phyloP scores from a whole-genome alignment of 208 protist genomes.

The Angomonas ambiguus region DNA sequence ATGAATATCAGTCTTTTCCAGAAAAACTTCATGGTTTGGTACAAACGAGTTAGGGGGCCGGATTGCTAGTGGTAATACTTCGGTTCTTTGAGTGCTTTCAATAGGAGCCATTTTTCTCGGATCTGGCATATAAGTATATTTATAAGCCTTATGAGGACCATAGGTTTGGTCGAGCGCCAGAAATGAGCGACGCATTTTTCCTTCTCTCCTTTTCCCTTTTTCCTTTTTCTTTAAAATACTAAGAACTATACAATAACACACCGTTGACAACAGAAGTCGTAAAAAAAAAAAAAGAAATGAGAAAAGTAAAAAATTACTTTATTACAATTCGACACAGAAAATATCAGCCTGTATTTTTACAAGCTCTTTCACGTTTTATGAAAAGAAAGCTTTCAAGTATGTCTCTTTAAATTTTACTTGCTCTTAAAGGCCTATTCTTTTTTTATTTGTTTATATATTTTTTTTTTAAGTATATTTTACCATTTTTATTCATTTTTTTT shows the following conservation, averaged over 20 bases:
- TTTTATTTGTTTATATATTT: slow-evolving; percentile 13
- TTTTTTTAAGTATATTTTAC: background rate
- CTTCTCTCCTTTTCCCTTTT: slow-evolving; percentile 14
- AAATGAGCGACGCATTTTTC: slow-evolving; percentile 14
- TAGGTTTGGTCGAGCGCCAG: slow-evolving; percentile 67
- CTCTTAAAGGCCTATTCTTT: background rate
- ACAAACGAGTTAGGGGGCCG: slow-evolving; percentile 83
- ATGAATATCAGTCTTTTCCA: slow-evolving; percentile 84
- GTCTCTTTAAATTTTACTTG: background rate
- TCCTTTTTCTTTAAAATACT: slow-evolving; percentile 5
- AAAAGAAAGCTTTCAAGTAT: no score
- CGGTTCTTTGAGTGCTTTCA: slow-evolving; percentile 66
- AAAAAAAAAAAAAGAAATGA: slow-evolving; percentile 17
- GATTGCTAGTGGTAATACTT: slow-evolving; percentile 81
- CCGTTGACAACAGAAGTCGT: background rate
- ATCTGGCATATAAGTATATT: slow-evolving; percentile 91
- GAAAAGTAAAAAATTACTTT: background rate
- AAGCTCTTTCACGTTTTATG: no score
- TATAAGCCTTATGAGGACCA: slow-evolving; percentile 89
- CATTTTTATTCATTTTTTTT: slow-evolving; percentile 10
- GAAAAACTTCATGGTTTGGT: slow-evolving; percentile 85
- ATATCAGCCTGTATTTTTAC: background rate
- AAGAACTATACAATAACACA: slow-evolving; percentile 9
- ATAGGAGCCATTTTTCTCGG: slow-evolving; percentile 88
- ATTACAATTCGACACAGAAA: background rate